These are phyloP conservation scores for Pelagomonas calceolata DNA, from an alignment of 108 stramenopile species.

Conservation along the genomic window DNA sequence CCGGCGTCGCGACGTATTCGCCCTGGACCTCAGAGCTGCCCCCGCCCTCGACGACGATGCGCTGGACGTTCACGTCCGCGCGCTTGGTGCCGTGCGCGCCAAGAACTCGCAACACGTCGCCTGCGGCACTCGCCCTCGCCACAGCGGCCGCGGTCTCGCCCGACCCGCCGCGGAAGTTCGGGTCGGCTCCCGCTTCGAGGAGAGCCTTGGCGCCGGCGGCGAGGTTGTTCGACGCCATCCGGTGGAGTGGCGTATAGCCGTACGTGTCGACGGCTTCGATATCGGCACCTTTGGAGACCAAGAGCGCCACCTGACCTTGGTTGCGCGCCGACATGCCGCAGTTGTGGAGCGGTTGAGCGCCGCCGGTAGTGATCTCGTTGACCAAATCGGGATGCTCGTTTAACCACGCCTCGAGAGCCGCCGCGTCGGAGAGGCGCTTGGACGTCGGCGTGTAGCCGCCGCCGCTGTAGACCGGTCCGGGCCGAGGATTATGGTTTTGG, in stretches of 20 bases:
- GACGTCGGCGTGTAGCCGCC: slow-evolving; percentile 52
- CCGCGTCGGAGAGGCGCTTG: no score
- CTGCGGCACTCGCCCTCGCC: not conserved
- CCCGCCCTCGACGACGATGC: slow-evolving; percentile 15
- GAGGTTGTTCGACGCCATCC: slow-evolving; percentile 73
- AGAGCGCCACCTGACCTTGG: slow-evolving; percentile 37
- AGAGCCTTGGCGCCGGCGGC: slow-evolving; percentile 50
- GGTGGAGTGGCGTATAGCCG: slow-evolving; percentile 62
- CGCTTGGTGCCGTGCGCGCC: no score
- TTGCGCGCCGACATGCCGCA: slow-evolving; percentile 56
- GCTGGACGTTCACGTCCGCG: no score
- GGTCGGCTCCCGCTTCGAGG: slow-evolving; percentile 15
- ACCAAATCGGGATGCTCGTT: not conserved
- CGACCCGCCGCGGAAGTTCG: no score
- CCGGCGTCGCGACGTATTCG: slow-evolving; percentile 21
- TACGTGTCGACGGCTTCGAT: slow-evolving; percentile 59
- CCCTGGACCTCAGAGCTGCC: slow-evolving; percentile 19
- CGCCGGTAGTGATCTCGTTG: slow-evolving; percentile 62
- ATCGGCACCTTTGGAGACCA: slow-evolving; percentile 55
- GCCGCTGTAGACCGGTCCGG: slow-evolving; percentile 67
- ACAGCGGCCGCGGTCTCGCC: no score
- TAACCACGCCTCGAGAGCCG: no score
- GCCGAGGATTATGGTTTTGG: slow-evolving; percentile 59
- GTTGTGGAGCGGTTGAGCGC: slow-evolving; percentile 66
- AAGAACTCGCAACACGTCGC: no score